Percentiles rank a stretch among this genome's conserved stretches.
phyloP scores from a whole-genome alignment of 306 rosid species.

The Sindora glabra region DNA sequence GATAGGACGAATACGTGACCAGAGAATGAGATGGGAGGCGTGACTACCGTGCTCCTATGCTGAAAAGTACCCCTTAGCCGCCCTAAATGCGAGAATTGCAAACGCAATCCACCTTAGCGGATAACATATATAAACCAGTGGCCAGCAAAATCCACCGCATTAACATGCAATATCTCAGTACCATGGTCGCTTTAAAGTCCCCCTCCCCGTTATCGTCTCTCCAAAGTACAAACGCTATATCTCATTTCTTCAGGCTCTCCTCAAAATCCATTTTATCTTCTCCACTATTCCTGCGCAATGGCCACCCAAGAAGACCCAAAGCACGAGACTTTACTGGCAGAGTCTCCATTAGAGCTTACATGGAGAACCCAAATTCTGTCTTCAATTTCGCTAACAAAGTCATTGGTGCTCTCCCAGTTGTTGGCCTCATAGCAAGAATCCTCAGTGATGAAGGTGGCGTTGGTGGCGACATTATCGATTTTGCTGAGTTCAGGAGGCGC shows the following conservation, averaged over 20 bases:
- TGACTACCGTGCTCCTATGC: too few species aligned
- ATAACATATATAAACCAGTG: slow-evolving; percentile 53
- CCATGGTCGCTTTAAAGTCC: slow-evolving; percentile 42
- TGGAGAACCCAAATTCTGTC: slow-evolving; percentile 64
- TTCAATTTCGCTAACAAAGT: slow-evolving; percentile 58
- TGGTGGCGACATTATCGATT: slow-evolving; percentile 67
- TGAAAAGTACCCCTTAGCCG: too few species aligned
- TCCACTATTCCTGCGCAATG: slow-evolving; percentile 32
- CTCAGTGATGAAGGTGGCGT: slow-evolving; percentile 86
- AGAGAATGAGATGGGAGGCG: too few species aligned
- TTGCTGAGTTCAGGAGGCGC: slow-evolving; percentile 80
- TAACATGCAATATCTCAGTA: slow-evolving; percentile 8
- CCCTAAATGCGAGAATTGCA: too few species aligned
- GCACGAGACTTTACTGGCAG: neutral
- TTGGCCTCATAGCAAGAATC: slow-evolving; percentile 74
- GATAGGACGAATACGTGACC: too few species aligned
- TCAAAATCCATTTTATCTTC: slow-evolving; percentile 34
- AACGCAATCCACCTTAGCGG: neutral
- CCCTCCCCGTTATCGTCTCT: slow-evolving; percentile 35
- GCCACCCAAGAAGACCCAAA: slow-evolving; percentile 23
- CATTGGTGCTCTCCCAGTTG: slow-evolving; percentile 81
- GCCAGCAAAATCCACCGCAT: slow-evolving; percentile 15
- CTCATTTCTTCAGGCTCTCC: slow-evolving; percentile 13
- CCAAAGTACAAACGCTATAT: slow-evolving; percentile 13
- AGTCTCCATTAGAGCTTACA: slow-evolving; percentile 54